Conservation (phyloP, 2,329 filamentous ascomycete species). For the Metarhizium guizhouense region DNA sequence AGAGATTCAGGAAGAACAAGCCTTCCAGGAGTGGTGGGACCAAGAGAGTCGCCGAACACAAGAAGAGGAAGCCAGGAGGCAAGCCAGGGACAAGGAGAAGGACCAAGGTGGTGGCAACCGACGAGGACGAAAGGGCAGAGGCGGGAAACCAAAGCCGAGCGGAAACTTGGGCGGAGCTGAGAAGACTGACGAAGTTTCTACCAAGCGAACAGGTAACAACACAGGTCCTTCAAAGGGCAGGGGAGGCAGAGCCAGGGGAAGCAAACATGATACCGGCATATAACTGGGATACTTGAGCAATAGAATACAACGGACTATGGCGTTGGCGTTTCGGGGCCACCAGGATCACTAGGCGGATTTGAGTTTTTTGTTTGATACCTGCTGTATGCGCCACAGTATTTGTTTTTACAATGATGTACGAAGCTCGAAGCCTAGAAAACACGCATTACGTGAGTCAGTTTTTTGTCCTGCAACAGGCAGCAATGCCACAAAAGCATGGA, state of each 20-base stretch:
- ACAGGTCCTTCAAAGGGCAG: background rate
- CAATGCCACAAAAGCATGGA: background rate
- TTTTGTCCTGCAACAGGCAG: background rate
- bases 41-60: conserved; percentile 68
- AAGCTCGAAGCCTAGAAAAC: background rate
- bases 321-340: background rate
- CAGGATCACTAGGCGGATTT: background rate
- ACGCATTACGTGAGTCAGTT: background rate
- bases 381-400: background rate
- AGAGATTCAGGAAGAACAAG: conserved; percentile 94
- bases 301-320: background rate
- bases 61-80: conserved; percentile 45
- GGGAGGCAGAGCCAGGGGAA: conserved; percentile 1
- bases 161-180: conserved; percentile 11
- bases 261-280: conserved; percentile 1
- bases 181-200: conserved; percentile 7
- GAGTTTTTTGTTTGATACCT: background rate
- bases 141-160: conserved; percentile 17
- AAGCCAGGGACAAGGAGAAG: conserved; percentile 31
- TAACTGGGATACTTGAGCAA: background rate
- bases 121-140: conserved; percentile 18
- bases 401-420: background rate
- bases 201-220: conserved; percentile 4
- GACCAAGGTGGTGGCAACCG: conserved; percentile 13
- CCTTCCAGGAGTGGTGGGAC: conserved; percentile 96